Percentiles rank a stretch among this genome's conserved stretches.
These are phyloP conservation scores for Clitopilus passeckerianus DNA, from an alignment of 768 basidiomycete genomes.

Conservation along the genomic window DNA sequence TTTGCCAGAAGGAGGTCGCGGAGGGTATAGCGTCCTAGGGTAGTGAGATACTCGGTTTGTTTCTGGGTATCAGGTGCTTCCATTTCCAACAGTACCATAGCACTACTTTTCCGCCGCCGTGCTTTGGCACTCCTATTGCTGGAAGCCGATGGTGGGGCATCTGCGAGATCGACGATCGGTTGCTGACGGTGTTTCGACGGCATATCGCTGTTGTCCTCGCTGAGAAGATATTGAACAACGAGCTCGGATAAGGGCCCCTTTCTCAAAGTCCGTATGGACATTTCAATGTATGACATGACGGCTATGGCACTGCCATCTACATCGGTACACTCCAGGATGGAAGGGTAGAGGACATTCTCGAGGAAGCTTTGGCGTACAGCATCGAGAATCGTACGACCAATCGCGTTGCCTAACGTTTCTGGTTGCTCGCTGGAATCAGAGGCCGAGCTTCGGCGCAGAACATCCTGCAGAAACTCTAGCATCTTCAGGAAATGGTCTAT, in stretches of 20 bases:
- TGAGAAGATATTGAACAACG: constrained; percentile 75
- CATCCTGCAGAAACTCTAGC: constrained; percentile 88
- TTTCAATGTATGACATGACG: constrained; percentile 92
- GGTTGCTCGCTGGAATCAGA: constrained; percentile 53
- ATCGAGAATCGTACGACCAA: constrained; percentile 79
- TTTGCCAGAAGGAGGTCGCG: constrained; percentile 86
- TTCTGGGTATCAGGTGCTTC: constrained; percentile 69
- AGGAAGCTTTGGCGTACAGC: constrained; percentile 84
- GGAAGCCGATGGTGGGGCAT: constrained; percentile 18
- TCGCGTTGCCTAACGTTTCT: constrained; percentile 68
- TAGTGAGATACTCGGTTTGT: constrained; percentile 79
- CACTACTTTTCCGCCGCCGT: constrained; percentile 75
- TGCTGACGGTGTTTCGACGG: constrained; percentile 35
- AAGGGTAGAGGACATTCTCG: constrained; percentile 90
- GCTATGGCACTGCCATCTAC: constrained; percentile 93
- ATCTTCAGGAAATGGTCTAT: constrained; percentile 89
- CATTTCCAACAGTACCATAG: constrained; percentile 86
- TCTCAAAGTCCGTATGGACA: constrained; percentile 74
- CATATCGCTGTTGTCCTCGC: constrained; percentile 75
- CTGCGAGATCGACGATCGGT: constrained; percentile 40
- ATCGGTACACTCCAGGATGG: constrained; percentile 89
- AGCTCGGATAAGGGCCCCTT: constrained; percentile 65
- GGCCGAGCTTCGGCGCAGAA: constrained; percentile 62
- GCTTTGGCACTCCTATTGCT: constrained; percentile 40
- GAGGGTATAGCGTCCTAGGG: constrained; percentile 84